phyloP scores from a whole-genome alignment of 2,329 filamentous ascomycete species.

The Fusarium cyanostomum region DNA sequence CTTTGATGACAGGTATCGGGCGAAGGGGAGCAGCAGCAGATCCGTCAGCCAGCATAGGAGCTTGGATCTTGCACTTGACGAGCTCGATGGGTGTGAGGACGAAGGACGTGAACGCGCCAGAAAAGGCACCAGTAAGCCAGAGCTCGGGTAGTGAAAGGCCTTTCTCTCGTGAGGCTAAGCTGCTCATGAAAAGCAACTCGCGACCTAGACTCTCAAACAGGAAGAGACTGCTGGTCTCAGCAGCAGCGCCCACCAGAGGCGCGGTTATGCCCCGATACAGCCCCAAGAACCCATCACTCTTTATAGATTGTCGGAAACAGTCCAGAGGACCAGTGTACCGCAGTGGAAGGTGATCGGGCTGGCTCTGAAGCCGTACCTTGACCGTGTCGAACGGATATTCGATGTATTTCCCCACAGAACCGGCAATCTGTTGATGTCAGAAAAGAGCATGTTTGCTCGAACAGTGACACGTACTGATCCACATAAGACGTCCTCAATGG shows the following conservation, averaged over 20 bases:
- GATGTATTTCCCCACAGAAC: conserved; percentile 92
- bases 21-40: conserved; percentile 61
- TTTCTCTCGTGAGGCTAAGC: conserved; percentile 60
- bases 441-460: not conserved
- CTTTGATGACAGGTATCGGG: conserved; percentile 76
- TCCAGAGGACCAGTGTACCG: conserved; percentile 88
- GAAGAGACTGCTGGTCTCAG: conserved; percentile 92
- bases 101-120: conserved; percentile 88
- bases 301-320: conserved; percentile 89
- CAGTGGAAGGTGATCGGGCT: conserved; percentile 83
- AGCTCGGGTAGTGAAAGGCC: conserved; percentile 79
- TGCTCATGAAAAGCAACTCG: conserved; percentile 66
- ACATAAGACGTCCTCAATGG: conserved; percentile 85
- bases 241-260: conserved; percentile 87
- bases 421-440: conserved; percentile 68
- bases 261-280: conserved; percentile 94
- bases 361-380: conserved; percentile 97
- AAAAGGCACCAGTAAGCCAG: conserved; percentile 82
- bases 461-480: conserved; percentile 73
- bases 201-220: conserved; percentile 85
- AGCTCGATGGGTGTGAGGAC: conserved; percentile 95
- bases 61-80: conserved; percentile 98
- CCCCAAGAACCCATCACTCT: conserved; percentile 78
- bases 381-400: conserved; percentile 99
- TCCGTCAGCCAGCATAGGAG: conserved; percentile 62